These are phyloP conservation scores for Kernera saxatilis DNA, from an alignment of 345 rosid species.

Conservation along the genomic window DNA sequence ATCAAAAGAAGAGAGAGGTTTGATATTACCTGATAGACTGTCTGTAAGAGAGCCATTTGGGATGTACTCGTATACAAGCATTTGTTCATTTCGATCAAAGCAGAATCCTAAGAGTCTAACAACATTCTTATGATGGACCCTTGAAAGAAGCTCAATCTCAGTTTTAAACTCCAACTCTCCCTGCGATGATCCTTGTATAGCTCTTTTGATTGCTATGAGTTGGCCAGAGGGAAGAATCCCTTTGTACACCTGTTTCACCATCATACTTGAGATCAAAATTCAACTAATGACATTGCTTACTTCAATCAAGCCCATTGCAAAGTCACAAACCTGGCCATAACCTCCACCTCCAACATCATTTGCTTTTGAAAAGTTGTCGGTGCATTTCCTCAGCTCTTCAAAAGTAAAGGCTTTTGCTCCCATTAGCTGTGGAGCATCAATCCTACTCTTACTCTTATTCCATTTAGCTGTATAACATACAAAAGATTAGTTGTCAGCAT, in stretches of 20 bases:
- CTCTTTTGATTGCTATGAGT: constrained; percentile 64
- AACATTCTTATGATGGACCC: constrained; percentile 79
- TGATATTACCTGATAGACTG: constrained; percentile 53
- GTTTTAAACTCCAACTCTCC: constrained; percentile 73
- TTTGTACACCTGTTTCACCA: constrained; percentile 52
- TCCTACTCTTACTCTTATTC: constrained; percentile 49
- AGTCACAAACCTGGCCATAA: constrained; percentile 64
- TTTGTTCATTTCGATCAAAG: constrained; percentile 61
- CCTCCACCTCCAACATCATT: constrained; percentile 78
- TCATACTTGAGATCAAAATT: not conserved
- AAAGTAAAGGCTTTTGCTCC: constrained; percentile 71
- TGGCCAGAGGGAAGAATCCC: constrained; percentile 51
- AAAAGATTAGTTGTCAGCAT: not conserved
- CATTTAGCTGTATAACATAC: constrained; percentile 51
- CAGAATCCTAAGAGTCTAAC: constrained; percentile 67
- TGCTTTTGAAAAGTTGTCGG: constrained; percentile 61
- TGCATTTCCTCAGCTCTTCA: constrained; percentile 64
- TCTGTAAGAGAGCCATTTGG: constrained; percentile 60
- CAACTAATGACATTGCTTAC: not conserved
- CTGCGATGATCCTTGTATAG: constrained; percentile 72
- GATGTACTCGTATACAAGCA: constrained; percentile 64
- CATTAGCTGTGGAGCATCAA: constrained; percentile 59
- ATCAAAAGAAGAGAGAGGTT: not conserved
- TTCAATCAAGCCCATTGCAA: not conserved
- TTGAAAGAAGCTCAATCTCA: constrained; percentile 80